Evolutionary conservation across 192 early-diverging fungal genomes (phyloP).

Genomic region (Entomortierella parvispora): DNA sequence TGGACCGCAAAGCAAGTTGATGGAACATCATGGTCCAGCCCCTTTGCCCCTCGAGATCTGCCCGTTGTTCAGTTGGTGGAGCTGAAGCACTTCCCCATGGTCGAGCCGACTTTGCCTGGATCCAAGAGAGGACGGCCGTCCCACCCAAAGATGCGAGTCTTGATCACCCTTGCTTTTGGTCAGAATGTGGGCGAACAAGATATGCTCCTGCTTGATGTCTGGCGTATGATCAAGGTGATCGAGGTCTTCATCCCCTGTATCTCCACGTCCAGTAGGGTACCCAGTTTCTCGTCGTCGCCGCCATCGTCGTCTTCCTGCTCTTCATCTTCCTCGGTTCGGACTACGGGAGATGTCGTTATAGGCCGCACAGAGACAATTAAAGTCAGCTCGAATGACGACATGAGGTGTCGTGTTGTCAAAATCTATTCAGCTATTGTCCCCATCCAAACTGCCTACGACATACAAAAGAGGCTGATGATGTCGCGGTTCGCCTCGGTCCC

Average conservation of each 20-base stretch:
- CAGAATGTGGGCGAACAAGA: conserved; percentile 19
- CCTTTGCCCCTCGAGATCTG: background rate
- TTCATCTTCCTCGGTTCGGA: too few relatives aligned
- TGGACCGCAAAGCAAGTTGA: conserved; percentile 10
- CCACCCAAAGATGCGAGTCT: conserved; percentile 19
- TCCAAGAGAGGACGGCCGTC: too few relatives aligned
- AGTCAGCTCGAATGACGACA: background rate
- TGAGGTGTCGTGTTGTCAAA: conserved; percentile 26
- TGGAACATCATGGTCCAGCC: background rate
- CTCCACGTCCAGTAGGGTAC: background rate
- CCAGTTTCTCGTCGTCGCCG: too few relatives aligned
- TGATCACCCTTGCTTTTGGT: conserved; percentile 35
- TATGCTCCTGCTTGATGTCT: conserved; percentile 17
- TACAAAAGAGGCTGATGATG: background rate
- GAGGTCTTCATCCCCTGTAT: conserved; percentile 23
- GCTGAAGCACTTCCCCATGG: conserved; percentile 26
- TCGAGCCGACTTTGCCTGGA: background rate
- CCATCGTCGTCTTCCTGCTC: too few relatives aligned
- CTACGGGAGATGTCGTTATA: background rate
- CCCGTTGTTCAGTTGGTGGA: conserved; percentile 23
- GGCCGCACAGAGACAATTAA: conserved; percentile 8
- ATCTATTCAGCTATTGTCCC: conserved; percentile 15
- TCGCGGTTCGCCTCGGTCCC: background rate
- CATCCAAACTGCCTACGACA: background rate
- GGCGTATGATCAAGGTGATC: conserved; percentile 19